These are phyloP conservation scores for Leccinum sublutescens DNA, from an alignment of 768 basidiomycete genomes.

Conservation along the genomic window DNA sequence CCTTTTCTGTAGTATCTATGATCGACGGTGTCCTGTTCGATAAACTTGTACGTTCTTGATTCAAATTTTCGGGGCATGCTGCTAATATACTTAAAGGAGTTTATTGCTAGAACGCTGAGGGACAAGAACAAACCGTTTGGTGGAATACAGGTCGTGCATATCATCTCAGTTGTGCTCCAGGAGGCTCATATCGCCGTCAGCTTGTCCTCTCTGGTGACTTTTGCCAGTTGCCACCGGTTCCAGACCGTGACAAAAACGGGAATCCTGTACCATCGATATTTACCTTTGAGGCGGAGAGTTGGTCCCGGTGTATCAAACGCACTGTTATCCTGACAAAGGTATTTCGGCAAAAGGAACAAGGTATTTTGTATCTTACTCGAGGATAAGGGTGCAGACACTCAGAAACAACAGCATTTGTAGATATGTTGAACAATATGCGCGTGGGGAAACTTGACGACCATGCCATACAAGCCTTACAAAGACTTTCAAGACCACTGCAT, in stretches of 20 bases:
- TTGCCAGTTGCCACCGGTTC: slow-evolving; percentile 86
- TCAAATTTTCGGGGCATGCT: slow-evolving; percentile 33
- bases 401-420: slow-evolving; percentile 54
- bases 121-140: slow-evolving; percentile 64
- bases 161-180: neutral
- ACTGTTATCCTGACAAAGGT: slow-evolving; percentile 66
- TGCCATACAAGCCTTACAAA: slow-evolving; percentile 48
- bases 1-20: slow-evolving; percentile 70
- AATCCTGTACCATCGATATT: slow-evolving; percentile 53
- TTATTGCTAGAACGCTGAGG: slow-evolving; percentile 59
- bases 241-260: slow-evolving; percentile 47
- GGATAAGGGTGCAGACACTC: neutral
- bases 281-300: slow-evolving; percentile 78
- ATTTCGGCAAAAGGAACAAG: slow-evolving; percentile 85
- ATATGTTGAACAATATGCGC: slow-evolving; percentile 88
- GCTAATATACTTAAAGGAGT: slow-evolving; percentile 44
- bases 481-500: slow-evolving; percentile 51
- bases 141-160: slow-evolving; percentile 72
- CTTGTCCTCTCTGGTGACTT: slow-evolving; percentile 87
- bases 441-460: slow-evolving; percentile 57
- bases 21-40: slow-evolving; percentile 79
- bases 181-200: slow-evolving; percentile 35
- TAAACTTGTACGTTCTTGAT: slow-evolving; percentile 54
- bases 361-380: slow-evolving; percentile 31
- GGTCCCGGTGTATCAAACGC: slow-evolving; percentile 60